Evolutionary conservation across 1,284 basidiomycete genomes (phyloP).

Genomic region (Golubevia sp.): DNA sequence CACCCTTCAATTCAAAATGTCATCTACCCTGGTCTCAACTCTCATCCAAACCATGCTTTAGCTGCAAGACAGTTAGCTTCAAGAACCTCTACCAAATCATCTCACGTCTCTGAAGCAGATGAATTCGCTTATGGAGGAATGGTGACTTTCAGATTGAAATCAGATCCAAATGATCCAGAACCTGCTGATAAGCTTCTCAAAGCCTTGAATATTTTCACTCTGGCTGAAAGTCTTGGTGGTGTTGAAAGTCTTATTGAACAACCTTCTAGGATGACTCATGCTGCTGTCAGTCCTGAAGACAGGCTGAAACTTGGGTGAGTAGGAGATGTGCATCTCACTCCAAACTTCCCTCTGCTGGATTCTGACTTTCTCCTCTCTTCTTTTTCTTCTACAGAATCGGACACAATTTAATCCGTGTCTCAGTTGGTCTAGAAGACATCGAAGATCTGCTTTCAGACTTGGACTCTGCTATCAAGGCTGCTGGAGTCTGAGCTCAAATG

Average conservation of each 20-base stretch:
- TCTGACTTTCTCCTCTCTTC: slow-evolving; percentile 63
- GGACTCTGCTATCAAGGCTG: slow-evolving; percentile 70
- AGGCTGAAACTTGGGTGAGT: slow-evolving; percentile 54
- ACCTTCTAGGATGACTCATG: slow-evolving; percentile 63
- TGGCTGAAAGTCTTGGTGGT: slow-evolving; percentile 89
- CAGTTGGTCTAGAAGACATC: slow-evolving; percentile 84
- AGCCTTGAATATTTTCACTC: slow-evolving; percentile 73
- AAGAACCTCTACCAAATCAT: neutral
- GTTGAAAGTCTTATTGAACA: slow-evolving; percentile 85
- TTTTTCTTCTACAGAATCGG: slow-evolving; percentile 68
- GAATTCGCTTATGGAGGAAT: slow-evolving; percentile 62
- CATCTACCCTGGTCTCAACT: slow-evolving; percentile 76
- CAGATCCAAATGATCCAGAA: slow-evolving; percentile 27
- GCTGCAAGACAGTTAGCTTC: slow-evolving; percentile 31
- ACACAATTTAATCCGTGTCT: slow-evolving; percentile 78
- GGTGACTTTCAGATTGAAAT: slow-evolving; percentile 63
- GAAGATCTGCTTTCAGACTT: slow-evolving; percentile 81
- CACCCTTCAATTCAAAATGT: slow-evolving; percentile 72
- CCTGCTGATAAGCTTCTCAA: slow-evolving; percentile 76
- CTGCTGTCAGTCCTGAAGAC: slow-evolving; percentile 73
- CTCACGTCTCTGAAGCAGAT: slow-evolving; percentile 70
- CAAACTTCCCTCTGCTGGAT: neutral
- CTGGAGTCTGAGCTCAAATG: too few species aligned
- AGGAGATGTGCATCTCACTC: neutral
- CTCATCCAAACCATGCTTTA: slow-evolving; percentile 39